A percentile compares a stretch with the other conserved stretches of the same genome.
Evolutionary conservation across 192 early-diverging fungal species (phyloP).

Genomic region (Chytriomyces sp.): DNA sequence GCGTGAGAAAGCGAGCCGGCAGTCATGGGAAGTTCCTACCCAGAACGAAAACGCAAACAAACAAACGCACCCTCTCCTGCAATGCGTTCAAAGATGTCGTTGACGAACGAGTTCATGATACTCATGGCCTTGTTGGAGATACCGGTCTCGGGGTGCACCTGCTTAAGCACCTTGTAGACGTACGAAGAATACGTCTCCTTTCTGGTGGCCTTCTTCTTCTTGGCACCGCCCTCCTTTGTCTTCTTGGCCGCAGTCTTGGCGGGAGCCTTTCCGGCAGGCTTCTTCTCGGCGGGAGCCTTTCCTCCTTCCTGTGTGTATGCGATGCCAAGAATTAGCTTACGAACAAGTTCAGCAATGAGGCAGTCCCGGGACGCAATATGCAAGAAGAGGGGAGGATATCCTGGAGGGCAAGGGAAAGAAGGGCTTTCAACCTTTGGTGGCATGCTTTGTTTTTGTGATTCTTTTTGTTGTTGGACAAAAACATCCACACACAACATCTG

Average conservation of each 20-base stretch:
- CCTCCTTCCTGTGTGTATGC: background rate
- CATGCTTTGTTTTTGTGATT: too few relatives aligned
- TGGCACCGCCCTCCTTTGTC: constrained; percentile 62
- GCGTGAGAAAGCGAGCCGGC: too few relatives aligned
- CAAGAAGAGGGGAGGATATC: too few relatives aligned
- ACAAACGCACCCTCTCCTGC: constrained; percentile 56
- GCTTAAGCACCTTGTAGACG: constrained; percentile 97
- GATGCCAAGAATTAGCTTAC: too few relatives aligned
- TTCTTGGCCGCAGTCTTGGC: constrained; percentile 76
- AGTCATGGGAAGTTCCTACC: background rate
- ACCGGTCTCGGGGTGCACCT: constrained; percentile 97
- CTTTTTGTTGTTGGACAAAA: too few relatives aligned
- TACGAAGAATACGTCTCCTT: constrained; percentile 95
- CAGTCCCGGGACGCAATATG: too few relatives aligned
- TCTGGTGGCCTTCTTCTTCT: constrained; percentile 65
- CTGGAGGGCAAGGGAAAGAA: too few relatives aligned
- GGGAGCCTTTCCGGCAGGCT: constrained; percentile 65
- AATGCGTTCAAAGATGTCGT: constrained; percentile 98
- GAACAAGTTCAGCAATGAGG: too few relatives aligned
- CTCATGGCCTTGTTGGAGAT: constrained; percentile 99
- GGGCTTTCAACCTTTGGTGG: too few relatives aligned
- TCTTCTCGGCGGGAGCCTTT: constrained; percentile 24
- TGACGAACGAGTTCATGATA: constrained; percentile 96
- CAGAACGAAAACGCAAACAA: background rate
- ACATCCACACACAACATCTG: too few relatives aligned